Percentiles rank a stretch among this genome's conserved stretches.
Conservation (phyloP, 495 filamentous ascomycete species). For the Lasiosphaeris hirsuta region DNA sequence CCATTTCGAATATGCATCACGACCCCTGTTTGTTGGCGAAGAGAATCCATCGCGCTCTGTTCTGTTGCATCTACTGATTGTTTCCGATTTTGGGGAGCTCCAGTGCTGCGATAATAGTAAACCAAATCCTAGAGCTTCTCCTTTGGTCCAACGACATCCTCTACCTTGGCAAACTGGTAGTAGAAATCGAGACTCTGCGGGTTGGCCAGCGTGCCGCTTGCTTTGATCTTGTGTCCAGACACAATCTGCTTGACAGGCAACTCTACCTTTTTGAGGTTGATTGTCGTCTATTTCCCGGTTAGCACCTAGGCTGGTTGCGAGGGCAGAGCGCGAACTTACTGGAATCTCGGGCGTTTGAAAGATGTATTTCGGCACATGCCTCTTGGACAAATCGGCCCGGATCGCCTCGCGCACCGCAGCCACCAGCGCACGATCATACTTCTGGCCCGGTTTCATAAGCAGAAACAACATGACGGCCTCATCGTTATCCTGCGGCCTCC, state of each 20-base stretch:
- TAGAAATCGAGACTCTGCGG: conserved; percentile 71
- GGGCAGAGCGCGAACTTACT: conserved; percentile 45
- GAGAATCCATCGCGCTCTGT: too few species aligned
- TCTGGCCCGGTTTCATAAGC: conserved; percentile 60
- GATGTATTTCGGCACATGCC: conserved; percentile 74
- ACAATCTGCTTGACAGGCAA: conserved; percentile 83
- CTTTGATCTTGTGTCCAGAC: conserved; percentile 67
- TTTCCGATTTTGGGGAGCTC: too few species aligned
- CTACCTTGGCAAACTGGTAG: conserved; percentile 75
- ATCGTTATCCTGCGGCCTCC: conserved; percentile 63
- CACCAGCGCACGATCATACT: conserved; percentile 56
- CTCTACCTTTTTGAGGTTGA: conserved; percentile 85
- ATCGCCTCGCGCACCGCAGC: conserved; percentile 60
- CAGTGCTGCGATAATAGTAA: background rate
- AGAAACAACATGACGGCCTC: conserved; percentile 75
- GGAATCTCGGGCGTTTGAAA: conserved; percentile 81
- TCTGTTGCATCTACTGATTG: too few species aligned
- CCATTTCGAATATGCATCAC: too few species aligned
- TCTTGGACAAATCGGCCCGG: conserved; percentile 57
- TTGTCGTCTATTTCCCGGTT: conserved; percentile 56
- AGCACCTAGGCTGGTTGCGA: background rate
- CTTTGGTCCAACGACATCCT: conserved; percentile 51
- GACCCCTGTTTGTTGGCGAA: too few species aligned
- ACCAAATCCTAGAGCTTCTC: conserved; percentile 24
- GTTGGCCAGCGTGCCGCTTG: conserved; percentile 74